phyloP scores from a whole-genome alignment of 352 stramenopile species.

The Poterioochromonas sp. region DNA sequence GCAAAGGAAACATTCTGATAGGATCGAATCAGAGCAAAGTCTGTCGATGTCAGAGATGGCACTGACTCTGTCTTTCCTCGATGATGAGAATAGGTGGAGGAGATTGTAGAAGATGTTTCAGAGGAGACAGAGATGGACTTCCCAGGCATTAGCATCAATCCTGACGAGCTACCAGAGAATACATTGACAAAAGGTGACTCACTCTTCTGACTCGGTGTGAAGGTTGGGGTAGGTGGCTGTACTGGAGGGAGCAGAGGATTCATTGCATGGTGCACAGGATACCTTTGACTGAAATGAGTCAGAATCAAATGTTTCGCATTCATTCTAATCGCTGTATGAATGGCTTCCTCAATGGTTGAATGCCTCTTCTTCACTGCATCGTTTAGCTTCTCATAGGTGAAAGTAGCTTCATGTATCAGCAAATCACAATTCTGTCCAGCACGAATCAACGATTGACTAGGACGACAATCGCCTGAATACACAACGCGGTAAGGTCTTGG shows the following conservation, averaged over 20 bases:
- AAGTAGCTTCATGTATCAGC: slow-evolving; percentile 82
- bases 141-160: too few species aligned
- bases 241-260: not conserved
- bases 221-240: not conserved
- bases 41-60: too few species aligned
- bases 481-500: slow-evolving; percentile 35
- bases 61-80: too few species aligned
- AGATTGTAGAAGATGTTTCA: too few species aligned
- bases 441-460: slow-evolving; percentile 37
- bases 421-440: slow-evolving; percentile 43
- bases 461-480: slow-evolving; percentile 47
- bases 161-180: too few species aligned
- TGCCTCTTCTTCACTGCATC: slow-evolving; percentile 77
- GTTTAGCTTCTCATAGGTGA: slow-evolving; percentile 65
- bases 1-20: not conserved
- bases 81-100: too few species aligned
- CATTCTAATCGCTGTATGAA: slow-evolving; percentile 62
- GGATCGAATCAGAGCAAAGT: too few species aligned
- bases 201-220: not conserved
- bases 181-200: too few species aligned
- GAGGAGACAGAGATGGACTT: too few species aligned
- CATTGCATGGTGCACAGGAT: slow-evolving; percentile 32
- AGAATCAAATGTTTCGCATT: slow-evolving; percentile 60
- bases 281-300: slow-evolving; percentile 69
- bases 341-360: slow-evolving; percentile 69